Evolutionary conservation across 1,139 yeast species (phyloP), one percentile per base, ranked within the genome.

Genomic region (Debaryomyces fabryi): DNA sequence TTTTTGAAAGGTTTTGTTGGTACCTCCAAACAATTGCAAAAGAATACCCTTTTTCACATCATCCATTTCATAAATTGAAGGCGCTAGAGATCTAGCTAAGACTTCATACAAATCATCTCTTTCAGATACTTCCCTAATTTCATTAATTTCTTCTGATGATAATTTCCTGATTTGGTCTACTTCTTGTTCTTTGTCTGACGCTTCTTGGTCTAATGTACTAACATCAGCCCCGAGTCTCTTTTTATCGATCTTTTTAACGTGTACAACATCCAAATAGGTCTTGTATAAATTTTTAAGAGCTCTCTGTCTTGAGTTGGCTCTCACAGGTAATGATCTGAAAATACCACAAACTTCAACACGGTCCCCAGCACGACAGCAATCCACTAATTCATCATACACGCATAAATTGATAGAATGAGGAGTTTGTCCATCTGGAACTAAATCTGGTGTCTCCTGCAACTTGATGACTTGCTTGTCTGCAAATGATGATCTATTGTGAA

Each of bases 341-440:
- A 95, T 87, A 53, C 99, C 99, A 55, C 97, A 90, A 18, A 92
- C 96, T 66, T 92, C 97, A 43, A 95, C 81, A 54, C 98, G 80
- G 67, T 93, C 99, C 76, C 99, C 99, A 13, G 99, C 98, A 60
- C 96, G 82, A 63, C 96, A 88, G 47, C 88, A 79, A 65, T 93
- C 99, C 2, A 93, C 99, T 54, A 93, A 76, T 64, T 95, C 99
- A 67, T 95, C 99, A 62, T 93, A 93, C 3, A 90, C 96, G 73
- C 97, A 91, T 33, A 93, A 74, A 10, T 96, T 90, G 48, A 93
- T 90, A 10, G 97, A 86, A 65, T 93, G 99, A 2, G 99, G 99
- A 3, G 99, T 93, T 68, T 93, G 99, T 18, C 99, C 99, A 70
- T 90, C 99, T 2, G 99, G 99, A n/a, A 93, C 96, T 54, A 85